Base-by-base conservation (phyloP, 1,284 basidiomycete species). In the Cutaneotrichosporon sp. region DNA sequence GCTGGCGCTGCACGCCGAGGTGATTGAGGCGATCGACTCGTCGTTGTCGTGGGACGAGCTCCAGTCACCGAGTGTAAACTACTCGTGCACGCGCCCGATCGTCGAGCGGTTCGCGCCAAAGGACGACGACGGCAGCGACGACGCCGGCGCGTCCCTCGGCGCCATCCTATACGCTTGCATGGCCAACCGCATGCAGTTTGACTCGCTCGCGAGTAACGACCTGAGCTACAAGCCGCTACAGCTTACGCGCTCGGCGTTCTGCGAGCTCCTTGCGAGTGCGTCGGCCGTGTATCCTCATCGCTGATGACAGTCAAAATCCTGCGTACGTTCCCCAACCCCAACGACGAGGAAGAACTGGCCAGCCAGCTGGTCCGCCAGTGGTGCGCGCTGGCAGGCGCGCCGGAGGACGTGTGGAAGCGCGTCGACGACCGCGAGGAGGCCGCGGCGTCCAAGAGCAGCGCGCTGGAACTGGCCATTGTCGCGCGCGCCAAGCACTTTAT, bases 391-490 rank as follows among this genome's bases (percentile, higher is more conserved):
- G 80, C 86, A 43, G 89, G 90, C 2, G 90, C 90, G 4, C 80
- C 87, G 0, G 73, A 76, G 13, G 79, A 83, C 20, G 80, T 88
- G 20, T 77, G 87, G 43, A 77, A 81, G 18, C 81, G 85, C 44
- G 82, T 91, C 58, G 78, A 79, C 60, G 74, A 80, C 40, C 81
- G 85, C 51, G 64, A 73, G 20, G 76, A 78, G 34, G 69, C 83
- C 47, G 76, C 82, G 57, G 81, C 83, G 52, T 81, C 82, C 17
- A 83, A 85, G 62, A 66, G 67, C 18, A 88, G 83, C 65, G 87
- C 88, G 1, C 79, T 92, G 4, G 68, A 93, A 87, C 84, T 92
- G 79, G 88, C 89, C 5, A 88, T 93, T 62, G 82, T 85, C 13
- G 89, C 89, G 0, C 78, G 82, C 51, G 81, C 88, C 5, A 92